Percentiles rank a stretch among this genome's conserved stretches.
Conservation (phyloP, 768 basidiomycete genomes). For the Gloeopeniophorella convolvens region DNA sequence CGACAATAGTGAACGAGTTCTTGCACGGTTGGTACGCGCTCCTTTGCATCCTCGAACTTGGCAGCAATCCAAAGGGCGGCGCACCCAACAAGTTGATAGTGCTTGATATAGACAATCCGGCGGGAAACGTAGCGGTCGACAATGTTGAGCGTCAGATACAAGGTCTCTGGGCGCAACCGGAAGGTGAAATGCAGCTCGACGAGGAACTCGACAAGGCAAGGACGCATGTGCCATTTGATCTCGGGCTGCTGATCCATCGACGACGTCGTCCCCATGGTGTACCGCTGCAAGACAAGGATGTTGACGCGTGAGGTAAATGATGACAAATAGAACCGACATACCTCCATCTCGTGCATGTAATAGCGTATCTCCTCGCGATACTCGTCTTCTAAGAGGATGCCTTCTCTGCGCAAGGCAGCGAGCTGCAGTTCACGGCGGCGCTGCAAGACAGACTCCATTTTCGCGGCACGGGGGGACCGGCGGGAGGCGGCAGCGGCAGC, state of each 20-base stretch:
- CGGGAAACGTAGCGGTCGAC: constrained; percentile 99
- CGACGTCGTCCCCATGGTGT: constrained; percentile 84
- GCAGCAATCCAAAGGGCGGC: constrained; percentile 98
- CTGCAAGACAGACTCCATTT: constrained; percentile 52
- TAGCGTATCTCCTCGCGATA: constrained; percentile 87
- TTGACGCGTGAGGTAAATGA: constrained; percentile 5
- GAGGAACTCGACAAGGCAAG: constrained; percentile 96
- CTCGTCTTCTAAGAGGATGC: constrained; percentile 86
- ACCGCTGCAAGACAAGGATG: constrained; percentile 42
- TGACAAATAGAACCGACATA: constrained; percentile 37
- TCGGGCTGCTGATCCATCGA: constrained; percentile 99
- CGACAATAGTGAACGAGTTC: constrained; percentile 94
- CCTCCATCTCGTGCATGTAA: constrained; percentile 99
- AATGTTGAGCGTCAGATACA: constrained; percentile 98
- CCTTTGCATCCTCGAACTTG: constrained; percentile 99
- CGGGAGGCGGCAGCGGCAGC: constrained; percentile 31
- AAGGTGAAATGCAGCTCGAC: constrained; percentile 98
- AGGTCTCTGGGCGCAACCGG: constrained; percentile 94
- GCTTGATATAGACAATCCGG: constrained; percentile 96
- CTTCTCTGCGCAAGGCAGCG: constrained; percentile 60
- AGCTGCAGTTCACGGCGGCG: constrained; percentile 66
- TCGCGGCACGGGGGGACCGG: constrained; percentile 62
- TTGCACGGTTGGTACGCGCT: constrained; percentile 92
- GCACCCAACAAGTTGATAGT: constrained; percentile 98
- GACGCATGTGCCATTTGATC: constrained; percentile 99